A percentile compares a stretch with the other conserved stretches of the same genome.
These are phyloP conservation scores for Tulasnella sp. DNA, from an alignment of 768 basidiomycete species.

Conservation along the genomic window DNA sequence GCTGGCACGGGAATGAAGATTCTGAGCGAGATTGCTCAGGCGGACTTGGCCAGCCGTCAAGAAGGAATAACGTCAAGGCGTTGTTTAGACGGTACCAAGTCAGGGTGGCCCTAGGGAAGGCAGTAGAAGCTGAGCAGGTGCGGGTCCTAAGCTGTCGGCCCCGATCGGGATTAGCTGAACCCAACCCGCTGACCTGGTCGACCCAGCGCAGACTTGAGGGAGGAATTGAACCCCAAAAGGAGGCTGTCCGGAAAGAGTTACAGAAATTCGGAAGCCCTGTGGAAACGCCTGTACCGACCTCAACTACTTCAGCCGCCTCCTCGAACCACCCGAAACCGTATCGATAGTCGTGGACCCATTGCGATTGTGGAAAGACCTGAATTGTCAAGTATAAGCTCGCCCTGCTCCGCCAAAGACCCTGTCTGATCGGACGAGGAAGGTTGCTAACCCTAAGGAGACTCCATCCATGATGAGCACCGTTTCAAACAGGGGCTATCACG, in stretches of 20 bases:
- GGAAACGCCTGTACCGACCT: background rate
- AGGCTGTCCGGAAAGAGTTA: slow-evolving; percentile 59
- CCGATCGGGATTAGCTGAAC: slow-evolving; percentile 2
- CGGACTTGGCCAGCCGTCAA: slow-evolving; percentile 47
- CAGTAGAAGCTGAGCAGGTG: slow-evolving; percentile 62
- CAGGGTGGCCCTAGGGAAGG: slow-evolving; percentile 49
- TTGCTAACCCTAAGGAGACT: background rate
- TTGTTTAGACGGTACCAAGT: slow-evolving; percentile 77
- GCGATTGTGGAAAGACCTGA: slow-evolving; percentile 25
- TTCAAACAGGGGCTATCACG: slow-evolving; percentile 24
- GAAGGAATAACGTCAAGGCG: slow-evolving; percentile 66
- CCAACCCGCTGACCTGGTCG: background rate
- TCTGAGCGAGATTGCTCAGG: slow-evolving; percentile 74
- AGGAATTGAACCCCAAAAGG: slow-evolving; percentile 61
- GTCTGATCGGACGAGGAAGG: background rate
- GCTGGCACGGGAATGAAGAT: slow-evolving; percentile 61
- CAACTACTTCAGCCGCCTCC: slow-evolving; percentile 29
- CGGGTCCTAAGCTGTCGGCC: slow-evolving; percentile 29
- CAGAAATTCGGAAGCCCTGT: slow-evolving; percentile 23
- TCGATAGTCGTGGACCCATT: slow-evolving; percentile 29
- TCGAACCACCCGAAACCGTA: background rate
- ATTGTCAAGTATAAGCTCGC: background rate
- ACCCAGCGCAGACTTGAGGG: slow-evolving; percentile 52
- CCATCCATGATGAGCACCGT: slow-evolving; percentile 29
- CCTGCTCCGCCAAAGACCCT: background rate